Evolutionary conservation across 129 eudicot genomes (phyloP).

Genomic region (Helianthus tuberosus): DNA sequence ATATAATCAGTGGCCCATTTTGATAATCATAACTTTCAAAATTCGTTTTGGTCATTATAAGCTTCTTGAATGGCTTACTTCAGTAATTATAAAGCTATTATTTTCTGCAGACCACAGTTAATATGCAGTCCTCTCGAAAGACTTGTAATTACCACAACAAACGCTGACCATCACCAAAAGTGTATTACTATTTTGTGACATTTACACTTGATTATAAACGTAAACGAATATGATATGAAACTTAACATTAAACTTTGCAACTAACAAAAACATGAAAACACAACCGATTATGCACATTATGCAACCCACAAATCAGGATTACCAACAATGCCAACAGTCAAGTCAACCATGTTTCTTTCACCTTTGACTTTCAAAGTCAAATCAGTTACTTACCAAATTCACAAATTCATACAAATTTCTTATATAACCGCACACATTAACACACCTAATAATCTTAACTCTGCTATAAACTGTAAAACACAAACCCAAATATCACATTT

Average conservation of each 20-base stretch:
- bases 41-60: not conserved
- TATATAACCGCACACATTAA: not conserved
- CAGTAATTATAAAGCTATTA: not conserved
- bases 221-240: too few relatives aligned
- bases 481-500: too few relatives aligned
- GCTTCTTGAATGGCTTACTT: not conserved
- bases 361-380: slow-evolving; percentile 24
- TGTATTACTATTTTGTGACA: not conserved
- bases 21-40: not conserved
- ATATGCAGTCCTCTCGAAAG: too few relatives aligned
- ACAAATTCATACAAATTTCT: not conserved
- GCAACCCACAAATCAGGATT: too few relatives aligned
- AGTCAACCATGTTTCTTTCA: too few relatives aligned
- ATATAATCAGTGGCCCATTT: not conserved
- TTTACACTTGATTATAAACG: not conserved
- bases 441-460: not conserved
- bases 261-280: not conserved
- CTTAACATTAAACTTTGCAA: too few relatives aligned
- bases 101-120: not conserved
- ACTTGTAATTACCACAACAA: too few relatives aligned
- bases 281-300: not conserved
- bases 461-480: too few relatives aligned
- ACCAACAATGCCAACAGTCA: too few relatives aligned
- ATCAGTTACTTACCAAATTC: not conserved
- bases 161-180: not conserved